Conservation (phyloP, 106 monocot genomes). For the Ottelia alismoides region DNA sequence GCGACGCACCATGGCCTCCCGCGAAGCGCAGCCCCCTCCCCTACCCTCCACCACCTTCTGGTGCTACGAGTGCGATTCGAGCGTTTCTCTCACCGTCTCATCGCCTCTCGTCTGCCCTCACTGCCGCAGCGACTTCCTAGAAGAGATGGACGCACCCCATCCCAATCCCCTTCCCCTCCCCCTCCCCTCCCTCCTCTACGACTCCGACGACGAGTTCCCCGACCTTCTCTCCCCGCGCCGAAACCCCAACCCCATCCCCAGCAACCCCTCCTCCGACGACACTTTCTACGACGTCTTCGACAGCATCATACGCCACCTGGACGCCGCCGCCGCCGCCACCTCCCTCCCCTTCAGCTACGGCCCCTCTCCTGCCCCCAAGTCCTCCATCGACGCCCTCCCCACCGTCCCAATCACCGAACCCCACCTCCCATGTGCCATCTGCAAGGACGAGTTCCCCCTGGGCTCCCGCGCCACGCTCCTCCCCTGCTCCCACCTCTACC, state of each 20-base stretch:
- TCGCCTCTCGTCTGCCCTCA: slow-evolving; percentile 23
- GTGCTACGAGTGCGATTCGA: slow-evolving; percentile 54
- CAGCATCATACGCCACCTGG: not conserved
- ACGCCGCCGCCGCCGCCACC: not conserved
- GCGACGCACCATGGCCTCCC: too few relatives aligned
- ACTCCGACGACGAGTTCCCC: slow-evolving; percentile 8
- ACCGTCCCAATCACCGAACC: slow-evolving; percentile 18
- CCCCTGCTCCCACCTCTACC: slow-evolving; percentile 59
- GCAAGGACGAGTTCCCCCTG: slow-evolving; percentile 51
- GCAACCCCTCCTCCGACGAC: slow-evolving; percentile 18
- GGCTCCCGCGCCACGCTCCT: slow-evolving; percentile 27
- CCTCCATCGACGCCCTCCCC: slow-evolving; percentile 50
- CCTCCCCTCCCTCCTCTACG: slow-evolving; percentile 10
- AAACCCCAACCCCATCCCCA: not conserved
- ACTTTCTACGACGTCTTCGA: not conserved
- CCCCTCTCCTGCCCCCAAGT: slow-evolving; percentile 7
- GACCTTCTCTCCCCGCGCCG: slow-evolving; percentile 1
- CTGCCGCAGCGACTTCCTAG: slow-evolving; percentile 28
- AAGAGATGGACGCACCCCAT: slow-evolving; percentile 14
- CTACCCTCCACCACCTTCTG: slow-evolving; percentile 23
- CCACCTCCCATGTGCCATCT: slow-evolving; percentile 51
- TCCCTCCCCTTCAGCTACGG: too few relatives aligned
- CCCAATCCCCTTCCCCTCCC: not conserved
- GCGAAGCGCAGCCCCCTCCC: not conserved
- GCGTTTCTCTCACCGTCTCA: slow-evolving; percentile 20